Evolutionary conservation across 192 early-diverging fungal genomes (phyloP).

Genomic region (Backusella parvicylindrica): DNA sequence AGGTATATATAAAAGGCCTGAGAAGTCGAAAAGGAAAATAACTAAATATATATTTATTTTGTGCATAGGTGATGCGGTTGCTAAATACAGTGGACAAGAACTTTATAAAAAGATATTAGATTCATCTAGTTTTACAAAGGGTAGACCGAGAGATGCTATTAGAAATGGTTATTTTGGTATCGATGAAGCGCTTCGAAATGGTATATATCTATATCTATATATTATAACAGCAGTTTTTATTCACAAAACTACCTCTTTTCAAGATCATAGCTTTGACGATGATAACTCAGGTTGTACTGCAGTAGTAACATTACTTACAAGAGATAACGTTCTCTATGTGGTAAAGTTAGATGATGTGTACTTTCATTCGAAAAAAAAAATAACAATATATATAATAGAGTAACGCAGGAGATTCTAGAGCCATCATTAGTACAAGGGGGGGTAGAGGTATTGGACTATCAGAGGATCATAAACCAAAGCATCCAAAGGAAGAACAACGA

Average conservation of each 20-base stretch:
- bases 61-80: slow-evolving; percentile 65
- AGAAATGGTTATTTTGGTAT: slow-evolving; percentile 79
- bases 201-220: slow-evolving; percentile 36
- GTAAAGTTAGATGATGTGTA: not conserved
- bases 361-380: not conserved
- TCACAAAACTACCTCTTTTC: not conserved
- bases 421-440: slow-evolving; percentile 68
- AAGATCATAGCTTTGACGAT: slow-evolving; percentile 42
- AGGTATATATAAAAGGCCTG: slow-evolving; percentile 43
- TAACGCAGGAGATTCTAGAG: slow-evolving; percentile 96
- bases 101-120: slow-evolving; percentile 71
- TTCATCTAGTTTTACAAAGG: slow-evolving; percentile 57
- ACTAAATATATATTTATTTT: not conserved
- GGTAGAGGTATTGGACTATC: slow-evolving; percentile 78
- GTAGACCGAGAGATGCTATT: slow-evolving; percentile 73
- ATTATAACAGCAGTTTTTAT: not conserved
- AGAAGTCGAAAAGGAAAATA: too few relatives aligned
- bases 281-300: slow-evolving; percentile 95
- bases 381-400: not conserved
- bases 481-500: slow-evolving; percentile 76
- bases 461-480: slow-evolving; percentile 93
- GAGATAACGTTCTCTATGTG: slow-evolving; percentile 25
- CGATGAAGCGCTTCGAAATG: slow-evolving; percentile 72
- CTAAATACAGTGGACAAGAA: slow-evolving; percentile 77
- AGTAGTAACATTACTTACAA: slow-evolving; percentile 41